These are phyloP conservation scores for Podospora conica DNA, from an alignment of 495 filamentous ascomycete species.

Conservation along the genomic window DNA sequence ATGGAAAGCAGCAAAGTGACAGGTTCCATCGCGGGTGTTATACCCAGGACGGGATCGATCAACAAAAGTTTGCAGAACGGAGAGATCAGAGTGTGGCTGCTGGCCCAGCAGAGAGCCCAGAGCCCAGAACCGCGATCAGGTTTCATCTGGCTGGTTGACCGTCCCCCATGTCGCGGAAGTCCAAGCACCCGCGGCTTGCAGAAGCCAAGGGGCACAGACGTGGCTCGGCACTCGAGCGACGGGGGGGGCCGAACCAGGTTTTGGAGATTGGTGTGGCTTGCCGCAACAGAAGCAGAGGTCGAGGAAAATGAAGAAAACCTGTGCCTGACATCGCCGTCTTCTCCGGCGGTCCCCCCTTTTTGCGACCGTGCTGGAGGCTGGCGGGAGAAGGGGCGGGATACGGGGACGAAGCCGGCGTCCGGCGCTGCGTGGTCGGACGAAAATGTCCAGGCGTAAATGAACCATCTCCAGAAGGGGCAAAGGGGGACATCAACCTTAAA, in stretches of 20 bases:
- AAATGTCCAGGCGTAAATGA: not conserved
- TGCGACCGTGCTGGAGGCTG: not conserved
- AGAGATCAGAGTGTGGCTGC: not conserved
- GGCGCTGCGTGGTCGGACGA: not conserved
- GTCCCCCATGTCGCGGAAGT: not conserved
- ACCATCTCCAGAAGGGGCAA: not conserved
- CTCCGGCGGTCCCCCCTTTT: not conserved
- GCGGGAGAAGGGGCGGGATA: too few species aligned
- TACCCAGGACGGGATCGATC: not conserved
- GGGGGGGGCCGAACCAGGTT: not conserved
- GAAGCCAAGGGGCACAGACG: not conserved
- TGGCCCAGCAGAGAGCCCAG: too few species aligned
- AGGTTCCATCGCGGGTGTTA: not conserved
- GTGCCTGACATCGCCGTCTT: not conserved
- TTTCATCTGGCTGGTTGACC: not conserved
- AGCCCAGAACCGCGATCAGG: too few species aligned
- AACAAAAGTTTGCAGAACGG: too few species aligned
- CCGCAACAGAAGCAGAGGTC: too few species aligned
- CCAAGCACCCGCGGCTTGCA: not conserved
- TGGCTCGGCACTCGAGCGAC: not conserved
- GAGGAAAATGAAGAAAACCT: not conserved
- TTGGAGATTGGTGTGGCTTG: not conserved
- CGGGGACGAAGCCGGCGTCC: too few species aligned
- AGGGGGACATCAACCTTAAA: not conserved
- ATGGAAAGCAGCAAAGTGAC: not conserved